phyloP scores from a whole-genome alignment of 2,329 filamentous ascomycete genomes.

The Thermoascus crustaceus region DNA sequence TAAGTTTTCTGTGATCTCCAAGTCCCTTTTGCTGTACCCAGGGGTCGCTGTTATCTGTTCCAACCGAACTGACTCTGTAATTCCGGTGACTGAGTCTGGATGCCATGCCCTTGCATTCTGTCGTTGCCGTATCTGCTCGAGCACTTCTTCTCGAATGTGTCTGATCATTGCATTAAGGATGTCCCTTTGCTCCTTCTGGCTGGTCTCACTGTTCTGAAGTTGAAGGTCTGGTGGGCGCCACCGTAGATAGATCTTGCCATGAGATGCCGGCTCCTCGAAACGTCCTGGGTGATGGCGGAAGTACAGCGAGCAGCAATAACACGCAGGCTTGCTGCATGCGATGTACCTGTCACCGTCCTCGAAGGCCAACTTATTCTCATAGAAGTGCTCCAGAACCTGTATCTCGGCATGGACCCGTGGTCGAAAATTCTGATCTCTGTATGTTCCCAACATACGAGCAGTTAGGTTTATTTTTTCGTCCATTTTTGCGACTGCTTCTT shows the following conservation, averaged over 20 bases:
- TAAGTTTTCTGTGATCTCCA: no score
- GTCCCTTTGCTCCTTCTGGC: slow-evolving; percentile 11
- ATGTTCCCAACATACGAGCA: slow-evolving; percentile 16
- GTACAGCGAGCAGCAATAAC: slow-evolving; percentile 39
- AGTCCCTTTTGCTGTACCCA: no score
- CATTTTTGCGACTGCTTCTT: slow-evolving; percentile 18
- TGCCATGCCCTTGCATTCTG: slow-evolving; percentile 13
- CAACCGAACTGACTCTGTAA: slow-evolving; percentile 9
- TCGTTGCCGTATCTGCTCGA: slow-evolving; percentile 16
- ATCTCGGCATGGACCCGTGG: slow-evolving; percentile 45
- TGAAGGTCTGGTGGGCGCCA: slow-evolving; percentile 22
- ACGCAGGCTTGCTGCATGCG: slow-evolving; percentile 46
- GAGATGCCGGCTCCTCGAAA: slow-evolving; percentile 17
- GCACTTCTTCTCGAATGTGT: slow-evolving; percentile 15
- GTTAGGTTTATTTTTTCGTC: slow-evolving; percentile 20
- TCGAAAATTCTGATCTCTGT: slow-evolving; percentile 17
- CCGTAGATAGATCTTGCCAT: slow-evolving; percentile 21
- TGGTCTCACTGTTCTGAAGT: slow-evolving; percentile 7
- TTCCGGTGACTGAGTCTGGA: slow-evolving; percentile 18
- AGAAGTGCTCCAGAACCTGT: slow-evolving; percentile 42
- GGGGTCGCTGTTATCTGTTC: no score
- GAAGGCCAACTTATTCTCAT: slow-evolving; percentile 25
- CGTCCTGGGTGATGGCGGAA: slow-evolving; percentile 20
- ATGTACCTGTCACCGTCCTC: slow-evolving; percentile 38
- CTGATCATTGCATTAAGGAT: slow-evolving; percentile 20